Evolutionary conservation across 306 rosid species (phyloP), one percentile per base, ranked within the genome.

Genomic region (Vigna nakashimae): DNA sequence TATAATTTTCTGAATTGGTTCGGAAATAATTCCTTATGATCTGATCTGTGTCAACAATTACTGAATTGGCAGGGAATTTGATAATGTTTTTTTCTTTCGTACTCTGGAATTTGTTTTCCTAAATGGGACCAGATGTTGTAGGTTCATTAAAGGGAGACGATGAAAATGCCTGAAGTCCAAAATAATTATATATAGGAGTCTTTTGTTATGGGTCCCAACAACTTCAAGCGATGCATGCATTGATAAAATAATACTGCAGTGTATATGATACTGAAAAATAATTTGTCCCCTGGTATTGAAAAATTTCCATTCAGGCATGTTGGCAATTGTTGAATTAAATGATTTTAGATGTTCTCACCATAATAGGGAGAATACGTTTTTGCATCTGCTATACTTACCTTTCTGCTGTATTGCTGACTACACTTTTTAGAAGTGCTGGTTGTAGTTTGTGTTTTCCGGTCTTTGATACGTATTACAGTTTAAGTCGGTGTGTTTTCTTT

Each of bases 341-440:
- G 69, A 34, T 45, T 38, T 17, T 76, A 4, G 72, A 22, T 65
- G 65, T 28, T 30, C 40, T 64, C 53, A 50, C 15, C 20, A 73
- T 58, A 76, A 20, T 34, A 71, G 24, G 79, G 42, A 55, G 60
- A 50, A 73, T 53, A 32, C 55, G 6, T 10, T 60, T 52, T 28
- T 82, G 14, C 16, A 40, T 28, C 55, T 14, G 67, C 45, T 40
- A 22, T 6, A 36, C 70, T 40, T 58, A 67, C 72, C 40, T n/a
- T 71, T 30, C 63, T 64, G 42, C 30, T 73, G 69, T 13, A 57
- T 55, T 26, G 3, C 62, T 45, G 55, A 22, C 8, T 22, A 26
- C 48, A 55, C 45, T 80, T 70, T 63, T 28, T 12, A 14, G 11
- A 45, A 80, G 34, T 72, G 59, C 12, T 62, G 71, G 57, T 51